Base-by-base conservation (phyloP, 192 early-diverging fungal genomes). In the Coemansia asiatica region DNA sequence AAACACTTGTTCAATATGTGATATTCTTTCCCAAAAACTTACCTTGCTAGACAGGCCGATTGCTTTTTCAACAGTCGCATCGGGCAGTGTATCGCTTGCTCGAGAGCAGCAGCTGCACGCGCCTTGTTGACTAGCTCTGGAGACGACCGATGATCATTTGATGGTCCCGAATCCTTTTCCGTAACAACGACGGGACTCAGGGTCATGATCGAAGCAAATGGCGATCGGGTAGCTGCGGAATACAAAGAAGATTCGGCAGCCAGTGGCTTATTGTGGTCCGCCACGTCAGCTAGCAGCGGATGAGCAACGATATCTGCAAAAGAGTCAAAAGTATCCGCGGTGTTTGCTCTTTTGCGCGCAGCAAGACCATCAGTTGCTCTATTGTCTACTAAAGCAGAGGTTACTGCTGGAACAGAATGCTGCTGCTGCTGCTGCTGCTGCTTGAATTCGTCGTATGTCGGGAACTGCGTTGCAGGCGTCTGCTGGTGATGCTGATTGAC, bases 191-290 rank as follows among this genome's bases (percentile, higher is more conserved):
- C 48, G 1, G 76, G 76, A 15, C 71, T 74, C 22, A 79, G 66
- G 1, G 76, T 74, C 19, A 66, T 71, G 28, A 79, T 74, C 4
- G 76, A 79, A 4, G 76, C 67, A 67, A 79, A 79, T 6, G 76
- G 76, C 60, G 76, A 79, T 15, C 68, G 47, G 35, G 64, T 57
- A 16, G 60, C 71, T n/a, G 54, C 23, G 27, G 67, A 66, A 44
- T 58, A 72, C 10, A 51, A 2, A 3, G 60, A 61, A 26, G 60
- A 28, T 10, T 56, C 55, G 16, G 15, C 31, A 33, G 55, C 55
- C 22, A 28, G 27, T 7, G 28, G 6, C 26, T n/a, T 21, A n/a
- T n/a, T n/a, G n/a, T n/a, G n/a, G 31, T 8, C 28, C 6, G 13
- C 55, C 2, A 56, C 25, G n/a, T 68, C 66, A 13, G 50, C 60